These are phyloP conservation scores for Talaromyces sp. DNA, from an alignment of 2,329 filamentous ascomycete genomes.

Conservation along the genomic window DNA sequence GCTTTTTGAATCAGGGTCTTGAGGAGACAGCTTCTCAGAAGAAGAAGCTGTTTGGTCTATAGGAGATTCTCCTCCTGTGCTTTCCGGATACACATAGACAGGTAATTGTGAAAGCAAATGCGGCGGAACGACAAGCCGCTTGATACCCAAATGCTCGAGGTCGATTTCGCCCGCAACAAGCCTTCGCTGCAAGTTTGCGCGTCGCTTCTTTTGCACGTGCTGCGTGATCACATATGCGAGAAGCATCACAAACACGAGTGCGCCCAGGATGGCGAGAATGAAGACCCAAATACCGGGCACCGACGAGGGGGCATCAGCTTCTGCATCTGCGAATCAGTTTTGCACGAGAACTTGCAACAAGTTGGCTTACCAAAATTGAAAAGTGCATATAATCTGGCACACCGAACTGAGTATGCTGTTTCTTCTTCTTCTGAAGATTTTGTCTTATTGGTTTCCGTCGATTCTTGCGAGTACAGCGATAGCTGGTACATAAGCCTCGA, in stretches of 20 bases:
- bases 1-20: neutral
- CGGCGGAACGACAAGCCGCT: conserved; percentile 69
- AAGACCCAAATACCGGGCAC: conserved; percentile 79
- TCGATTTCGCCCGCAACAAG: conserved; percentile 55
- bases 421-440: neutral
- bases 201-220: conserved; percentile 64
- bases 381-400: conserved; percentile 43
- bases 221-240: conserved; percentile 69
- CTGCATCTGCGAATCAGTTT: conserved; percentile 15
- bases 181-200: conserved; percentile 61
- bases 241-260: conserved; percentile 64
- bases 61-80: neutral
- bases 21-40: neutral
- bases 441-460: neutral
- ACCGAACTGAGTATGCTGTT: neutral
- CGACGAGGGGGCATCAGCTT: conserved; percentile 22
- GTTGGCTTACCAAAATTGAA: conserved; percentile 39
- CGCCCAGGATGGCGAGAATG: conserved; percentile 68
- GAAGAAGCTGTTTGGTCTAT: neutral
- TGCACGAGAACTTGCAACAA: conserved; percentile 42
- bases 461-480: conserved; percentile 60
- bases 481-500: conserved; percentile 64
- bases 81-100: conserved; percentile 64
- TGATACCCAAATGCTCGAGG: conserved; percentile 80
- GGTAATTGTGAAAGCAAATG: conserved; percentile 68